phyloP scores from a whole-genome alignment of 2,329 filamentous ascomycete species.

The Ophiostoma fasciatum region DNA sequence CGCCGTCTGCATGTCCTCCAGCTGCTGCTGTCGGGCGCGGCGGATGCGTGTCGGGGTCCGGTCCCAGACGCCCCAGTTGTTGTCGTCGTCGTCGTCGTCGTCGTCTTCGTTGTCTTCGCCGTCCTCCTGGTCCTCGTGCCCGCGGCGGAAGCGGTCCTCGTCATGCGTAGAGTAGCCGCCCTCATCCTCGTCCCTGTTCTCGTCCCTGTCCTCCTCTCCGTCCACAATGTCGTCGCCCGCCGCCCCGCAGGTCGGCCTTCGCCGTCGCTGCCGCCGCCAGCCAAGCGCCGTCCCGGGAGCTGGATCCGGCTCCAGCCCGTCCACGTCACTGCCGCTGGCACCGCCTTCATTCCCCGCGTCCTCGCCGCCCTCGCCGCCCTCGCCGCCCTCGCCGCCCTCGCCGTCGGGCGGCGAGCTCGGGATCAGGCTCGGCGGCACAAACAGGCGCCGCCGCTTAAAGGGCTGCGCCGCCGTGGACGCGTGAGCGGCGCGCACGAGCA shows the following conservation, averaged over 20 bases:
- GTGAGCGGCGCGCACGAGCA: too few relatives aligned
- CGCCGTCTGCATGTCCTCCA: too few relatives aligned
- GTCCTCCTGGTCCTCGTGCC: background rate
- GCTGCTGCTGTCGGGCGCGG: background rate
- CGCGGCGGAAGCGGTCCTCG: too few relatives aligned
- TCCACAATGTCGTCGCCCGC: slow-evolving; percentile 1
- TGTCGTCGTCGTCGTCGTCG: background rate
- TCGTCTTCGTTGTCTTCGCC: background rate
- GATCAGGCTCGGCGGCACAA: slow-evolving; percentile 3
- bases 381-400: background rate
- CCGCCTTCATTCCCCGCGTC: background rate
- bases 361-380: background rate
- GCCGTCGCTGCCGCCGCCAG: too few relatives aligned
- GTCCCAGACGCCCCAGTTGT: slow-evolving; percentile 1
- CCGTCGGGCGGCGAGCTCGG: background rate
- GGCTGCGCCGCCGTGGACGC: slow-evolving; percentile 6
- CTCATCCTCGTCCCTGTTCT: background rate
- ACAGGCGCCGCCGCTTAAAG: slow-evolving; percentile 8
- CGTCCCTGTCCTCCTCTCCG: background rate
- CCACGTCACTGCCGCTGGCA: background rate
- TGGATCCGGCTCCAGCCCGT: too few relatives aligned
- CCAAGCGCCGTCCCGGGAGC: too few relatives aligned
- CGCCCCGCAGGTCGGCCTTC: too few relatives aligned
- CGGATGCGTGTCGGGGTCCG: slow-evolving; percentile 1
- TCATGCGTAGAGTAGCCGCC: too few relatives aligned